phyloP scores from a whole-genome alignment of 2,329 filamentous ascomycete species.

The Aspergillus sclerotialis region DNA sequence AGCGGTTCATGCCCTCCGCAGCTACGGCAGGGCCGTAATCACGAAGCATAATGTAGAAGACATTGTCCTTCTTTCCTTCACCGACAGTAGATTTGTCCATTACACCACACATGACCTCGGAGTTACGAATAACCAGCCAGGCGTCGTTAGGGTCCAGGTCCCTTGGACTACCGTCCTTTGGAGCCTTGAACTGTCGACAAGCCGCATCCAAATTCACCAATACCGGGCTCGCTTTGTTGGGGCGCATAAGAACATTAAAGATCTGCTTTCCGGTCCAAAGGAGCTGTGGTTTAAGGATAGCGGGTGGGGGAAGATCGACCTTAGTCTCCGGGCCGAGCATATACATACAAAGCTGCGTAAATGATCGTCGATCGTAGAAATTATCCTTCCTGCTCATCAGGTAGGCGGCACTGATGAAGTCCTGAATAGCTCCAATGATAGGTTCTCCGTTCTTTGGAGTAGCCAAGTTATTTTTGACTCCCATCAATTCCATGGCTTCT shows the following conservation, averaged over 20 bases:
- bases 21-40: slow-evolving; percentile 89
- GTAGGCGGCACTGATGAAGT: slow-evolving; percentile 96
- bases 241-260: slow-evolving; percentile 85
- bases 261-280: slow-evolving; percentile 97
- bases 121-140: slow-evolving; percentile 90
- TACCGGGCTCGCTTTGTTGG: slow-evolving; percentile 75
- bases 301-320: slow-evolving; percentile 78
- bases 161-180: slow-evolving; percentile 31
- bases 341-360: slow-evolving; percentile 83
- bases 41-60: slow-evolving; percentile 93
- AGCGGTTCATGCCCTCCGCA: slow-evolving; percentile 84
- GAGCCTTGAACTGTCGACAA: slow-evolving; percentile 62
- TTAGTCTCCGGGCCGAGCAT: slow-evolving; percentile 79
- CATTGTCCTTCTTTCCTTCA: slow-evolving; percentile 91
- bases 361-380: slow-evolving; percentile 83
- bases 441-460: slow-evolving; percentile 97
- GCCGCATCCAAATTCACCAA: slow-evolving; percentile 89
- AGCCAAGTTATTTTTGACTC: slow-evolving; percentile 90
- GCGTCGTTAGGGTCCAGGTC: slow-evolving; percentile 79
- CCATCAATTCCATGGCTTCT: slow-evolving; percentile 94
- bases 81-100: slow-evolving; percentile 99
- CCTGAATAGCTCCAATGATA: slow-evolving; percentile 97
- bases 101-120: slow-evolving; percentile 90
- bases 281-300: slow-evolving; percentile 74
- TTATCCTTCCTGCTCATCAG: slow-evolving; percentile 85